Percentiles rank a stretch among this genome's conserved stretches.
Evolutionary conservation across 768 basidiomycete genomes (phyloP).

Genomic region (Mycena crocata): DNA sequence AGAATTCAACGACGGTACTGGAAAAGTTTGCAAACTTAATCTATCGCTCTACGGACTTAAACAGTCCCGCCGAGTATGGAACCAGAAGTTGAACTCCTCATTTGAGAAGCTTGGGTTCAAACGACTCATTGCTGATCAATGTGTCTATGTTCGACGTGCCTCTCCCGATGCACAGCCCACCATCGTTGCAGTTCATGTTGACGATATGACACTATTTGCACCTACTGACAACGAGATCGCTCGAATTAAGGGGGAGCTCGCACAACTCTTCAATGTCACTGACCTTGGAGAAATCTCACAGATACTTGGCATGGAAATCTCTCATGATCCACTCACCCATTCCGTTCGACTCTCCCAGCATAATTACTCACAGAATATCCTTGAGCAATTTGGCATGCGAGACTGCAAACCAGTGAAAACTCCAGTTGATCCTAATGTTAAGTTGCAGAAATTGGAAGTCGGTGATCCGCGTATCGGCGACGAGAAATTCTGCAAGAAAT

Average conservation of each 20-base stretch:
- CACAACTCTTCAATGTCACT: constrained; percentile 27
- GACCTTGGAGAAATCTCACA: constrained; percentile 26
- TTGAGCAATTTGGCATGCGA: neutral
- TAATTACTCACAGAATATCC: constrained; percentile 18
- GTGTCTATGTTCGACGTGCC: constrained; percentile 27
- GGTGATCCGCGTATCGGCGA: neutral
- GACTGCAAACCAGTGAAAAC: constrained; percentile 1
- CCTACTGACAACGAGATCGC: neutral
- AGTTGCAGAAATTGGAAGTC: neutral
- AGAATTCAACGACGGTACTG: constrained; percentile 21
- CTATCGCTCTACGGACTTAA: constrained; percentile 46
- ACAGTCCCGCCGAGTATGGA: constrained; percentile 44
- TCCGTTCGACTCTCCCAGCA: constrained; percentile 30
- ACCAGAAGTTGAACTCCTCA: constrained; percentile 33
- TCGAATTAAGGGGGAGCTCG: constrained; percentile 22
- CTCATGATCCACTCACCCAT: constrained; percentile 21
- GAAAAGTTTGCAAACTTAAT: constrained; percentile 25
- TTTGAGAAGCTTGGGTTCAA: constrained; percentile 37
- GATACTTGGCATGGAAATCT: constrained; percentile 34
- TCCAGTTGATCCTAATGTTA: constrained; percentile 14
- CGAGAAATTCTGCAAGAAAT: constrained; percentile 24
- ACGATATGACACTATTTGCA: constrained; percentile 26
- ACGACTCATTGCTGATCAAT: constrained; percentile 25
- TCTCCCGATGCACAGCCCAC: constrained; percentile 2
- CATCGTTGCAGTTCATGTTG: constrained; percentile 38